Conservation (phyloP, 2,329 filamentous ascomycete species). For the Microsporum ferrugineum region DNA sequence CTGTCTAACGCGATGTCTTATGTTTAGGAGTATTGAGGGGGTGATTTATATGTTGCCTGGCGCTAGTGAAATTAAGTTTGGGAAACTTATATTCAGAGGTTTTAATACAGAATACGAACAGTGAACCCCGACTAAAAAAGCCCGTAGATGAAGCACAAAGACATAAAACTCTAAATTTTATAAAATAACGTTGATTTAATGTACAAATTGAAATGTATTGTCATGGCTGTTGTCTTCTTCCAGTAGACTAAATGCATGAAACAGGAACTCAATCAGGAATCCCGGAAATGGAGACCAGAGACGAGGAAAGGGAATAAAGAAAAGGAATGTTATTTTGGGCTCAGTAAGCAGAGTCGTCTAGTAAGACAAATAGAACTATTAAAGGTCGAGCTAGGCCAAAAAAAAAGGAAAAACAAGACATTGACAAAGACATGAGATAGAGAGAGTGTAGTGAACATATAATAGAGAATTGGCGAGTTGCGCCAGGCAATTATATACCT, state of each 20-base stretch:
- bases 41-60: no score
- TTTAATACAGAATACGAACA: no score
- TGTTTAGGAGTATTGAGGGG: no score
- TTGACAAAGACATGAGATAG: constrained; percentile 3
- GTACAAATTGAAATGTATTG: neutral
- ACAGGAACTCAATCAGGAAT: neutral
- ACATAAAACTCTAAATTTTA: neutral
- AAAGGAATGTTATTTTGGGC: neutral
- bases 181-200: neutral
- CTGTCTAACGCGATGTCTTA: no score
- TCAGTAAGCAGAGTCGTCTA: neutral
- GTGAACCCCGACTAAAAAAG: no score
- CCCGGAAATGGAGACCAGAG: neutral
- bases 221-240: neutral
- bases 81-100: no score
- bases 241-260: neutral
- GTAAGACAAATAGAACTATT: neutral
- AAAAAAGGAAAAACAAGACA: neutral
- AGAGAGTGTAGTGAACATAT: neutral
- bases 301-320: neutral
- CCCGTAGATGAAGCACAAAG: neutral
- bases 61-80: no score
- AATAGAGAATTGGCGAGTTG: neutral
- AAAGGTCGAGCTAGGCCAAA: neutral
- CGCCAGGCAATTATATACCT: neutral